Base-by-base conservation (phyloP, 1,284 basidiomycete species). In the Fomes fomentarius region DNA sequence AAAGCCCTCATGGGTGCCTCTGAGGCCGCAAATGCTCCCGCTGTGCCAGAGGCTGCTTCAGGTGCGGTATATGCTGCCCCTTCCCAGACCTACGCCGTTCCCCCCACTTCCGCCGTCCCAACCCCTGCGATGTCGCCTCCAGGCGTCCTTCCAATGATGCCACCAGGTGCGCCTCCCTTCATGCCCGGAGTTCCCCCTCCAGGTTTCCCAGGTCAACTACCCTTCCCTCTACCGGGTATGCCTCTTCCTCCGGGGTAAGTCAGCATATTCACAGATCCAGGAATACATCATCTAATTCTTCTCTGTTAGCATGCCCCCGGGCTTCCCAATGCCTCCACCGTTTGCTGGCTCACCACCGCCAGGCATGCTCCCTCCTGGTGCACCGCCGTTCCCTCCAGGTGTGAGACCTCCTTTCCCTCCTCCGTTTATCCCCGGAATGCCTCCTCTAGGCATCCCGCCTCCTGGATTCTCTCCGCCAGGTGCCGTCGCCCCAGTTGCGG, bases 1-100 rank as follows among this genome's bases (percentile, higher is more conserved):
- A 95, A 91, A 71, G 89, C 89, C 2, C 79, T 98, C 37, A 98
- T 98, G 96, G 91, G 92, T 28, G 81, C 80, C 2, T 63, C 64
- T 3, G 68, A 69, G 39, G 71, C 76, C 6, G 66, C 76, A 6
- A 73, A 77, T 4, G 64, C 70, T 3, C 64, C 74, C 7, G 54
- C 74, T 15, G 71, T 75, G 1, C 62, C 73, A 15, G 71, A 68
- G 47, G 66, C 73, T 4, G 72, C 71, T 52, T 70, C 74, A 7
- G 76, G 83, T 35, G 82, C 79, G 2, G 85, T 91, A 0, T 90
- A 86, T 64, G 82, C 83, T 40, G 87, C 86, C 12, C 82, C 84
- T 4, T 82, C 88, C 0, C 83, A 87, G 59, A 77, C 85, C 1
- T 89, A 90, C 61, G 73, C 76, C 40, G 76, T 78, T 2, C 82